Evolutionary conservation across 2,329 filamentous ascomycete species (phyloP), one percentile per base, ranked within the genome.

Genomic region (Penicillium sp.): DNA sequence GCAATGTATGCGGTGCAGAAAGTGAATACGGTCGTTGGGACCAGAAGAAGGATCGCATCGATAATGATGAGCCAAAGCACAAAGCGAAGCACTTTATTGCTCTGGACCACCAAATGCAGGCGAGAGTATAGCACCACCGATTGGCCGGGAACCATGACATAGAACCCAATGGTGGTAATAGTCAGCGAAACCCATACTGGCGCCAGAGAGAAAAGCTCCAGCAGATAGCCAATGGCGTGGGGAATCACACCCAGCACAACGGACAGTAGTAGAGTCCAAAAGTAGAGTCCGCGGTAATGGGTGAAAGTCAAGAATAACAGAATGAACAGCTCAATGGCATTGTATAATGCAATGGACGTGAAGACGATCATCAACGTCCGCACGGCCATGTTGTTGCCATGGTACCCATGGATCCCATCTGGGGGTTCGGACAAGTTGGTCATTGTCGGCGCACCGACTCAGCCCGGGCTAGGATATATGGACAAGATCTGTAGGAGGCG

Each of bases 71-170:
- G 82, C 57, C 68, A 77, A 0, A 85, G 74, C 0, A 84, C 77
- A 39, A 75, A 73, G 18, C 76, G 77, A 2, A 86, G 70, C 2
- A 81, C 64, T 0, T 64, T 68, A 4, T 70, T 71, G 43, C 79
- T 82, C 43, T 78, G 78, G 1, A 83, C 72, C n/a, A 87, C 76
- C 8, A 87, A 73, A 62, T 86, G 83, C 1, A 87, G 77, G 7
- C 85, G 79, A 0, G 84, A 86, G 73, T 83, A 87, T 1, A 87
- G 74, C 1, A 87, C 84, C n/a, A 86, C 61, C 0, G 81, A 82
- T 65, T 86, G 83, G 2, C 83, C 84, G 2, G 83, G 83, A 1
- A 87, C 80, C 82, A 86, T 85, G 6, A 75, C 61, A 58, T 81
- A 81, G 77, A 84, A 82, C 10, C 82, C 84, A 55, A 86, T 61